Evolutionary conservation across 2,329 filamentous ascomycete species (phyloP).

Genomic region (Exutisphaerella laricina): DNA sequence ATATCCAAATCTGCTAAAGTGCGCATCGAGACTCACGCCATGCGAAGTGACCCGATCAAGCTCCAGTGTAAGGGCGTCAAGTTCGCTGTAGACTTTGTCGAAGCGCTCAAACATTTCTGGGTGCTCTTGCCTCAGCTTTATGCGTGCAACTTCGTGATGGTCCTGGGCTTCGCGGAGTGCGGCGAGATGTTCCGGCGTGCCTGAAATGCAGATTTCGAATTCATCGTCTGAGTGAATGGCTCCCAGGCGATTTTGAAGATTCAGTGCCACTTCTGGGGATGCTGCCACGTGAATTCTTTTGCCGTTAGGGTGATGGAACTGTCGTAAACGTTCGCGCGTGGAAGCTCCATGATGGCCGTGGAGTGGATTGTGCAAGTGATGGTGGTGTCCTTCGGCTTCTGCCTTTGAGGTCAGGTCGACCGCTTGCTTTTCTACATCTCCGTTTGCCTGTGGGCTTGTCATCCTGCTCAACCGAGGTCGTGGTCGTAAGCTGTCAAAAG

Average conservation of each 20-base stretch:
- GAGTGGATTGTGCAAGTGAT: not conserved
- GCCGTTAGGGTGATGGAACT: conserved; percentile 53
- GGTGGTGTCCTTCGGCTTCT: conserved; percentile 1
- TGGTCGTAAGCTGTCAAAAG: not conserved
- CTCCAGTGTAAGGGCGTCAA: conserved; percentile 50
- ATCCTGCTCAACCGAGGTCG: too few relatives aligned
- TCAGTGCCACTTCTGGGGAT: conserved; percentile 51
- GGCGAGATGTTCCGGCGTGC: conserved; percentile 47
- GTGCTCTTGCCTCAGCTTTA: conserved; percentile 46
- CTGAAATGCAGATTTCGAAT: conserved; percentile 55
- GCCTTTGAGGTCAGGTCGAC: not conserved
- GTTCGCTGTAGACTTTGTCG: conserved; percentile 50
- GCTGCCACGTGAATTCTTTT: conserved; percentile 52
- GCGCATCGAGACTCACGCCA: conserved; percentile 52
- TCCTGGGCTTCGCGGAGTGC: conserved; percentile 48
- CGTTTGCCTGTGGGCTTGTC: conserved; percentile 4
- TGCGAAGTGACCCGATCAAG: conserved; percentile 52
- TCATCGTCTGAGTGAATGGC: conserved; percentile 34
- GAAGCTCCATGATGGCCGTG: conserved; percentile 13
- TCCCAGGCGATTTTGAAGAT: conserved; percentile 43
- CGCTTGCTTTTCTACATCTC: conserved; percentile 12
- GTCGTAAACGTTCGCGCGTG: conserved; percentile 41
- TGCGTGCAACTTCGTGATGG: conserved; percentile 49
- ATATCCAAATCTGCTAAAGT: conserved; percentile 60
- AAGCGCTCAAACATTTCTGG: conserved; percentile 52